A percentile compares a stretch with the other conserved stretches of the same genome.
These are phyloP conservation scores for Kazachstania sp. DNA, from an alignment of 1,139 yeast genomes.

Conservation along the genomic window DNA sequence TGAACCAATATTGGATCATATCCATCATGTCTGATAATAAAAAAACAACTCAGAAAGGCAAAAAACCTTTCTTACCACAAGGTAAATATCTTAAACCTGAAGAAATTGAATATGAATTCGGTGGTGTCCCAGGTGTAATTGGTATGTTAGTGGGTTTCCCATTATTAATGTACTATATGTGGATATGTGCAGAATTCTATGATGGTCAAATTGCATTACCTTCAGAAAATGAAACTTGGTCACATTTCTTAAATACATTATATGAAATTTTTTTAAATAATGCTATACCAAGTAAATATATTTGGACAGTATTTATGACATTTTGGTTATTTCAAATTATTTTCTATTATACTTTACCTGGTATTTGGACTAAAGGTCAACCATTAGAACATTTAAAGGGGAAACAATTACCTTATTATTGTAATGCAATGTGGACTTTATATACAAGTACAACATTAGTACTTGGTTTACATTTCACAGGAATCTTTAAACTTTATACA, in stretches of 20 bases:
- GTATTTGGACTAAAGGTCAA: slow-evolving; percentile 91
- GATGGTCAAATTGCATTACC: slow-evolving; percentile 70
- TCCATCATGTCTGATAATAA: slow-evolving; percentile 3
- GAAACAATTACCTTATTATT: slow-evolving; percentile 79
- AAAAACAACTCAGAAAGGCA: background rate
- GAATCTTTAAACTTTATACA: slow-evolving; percentile 62
- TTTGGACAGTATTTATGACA: slow-evolving; percentile 62
- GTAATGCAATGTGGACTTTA: slow-evolving; percentile 83
- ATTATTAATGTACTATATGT: slow-evolving; percentile 89
- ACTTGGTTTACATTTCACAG: slow-evolving; percentile 59
- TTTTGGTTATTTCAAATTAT: slow-evolving; percentile 64
- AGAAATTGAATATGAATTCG: slow-evolving; percentile 71
- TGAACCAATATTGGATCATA: no score
- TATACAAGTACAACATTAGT: slow-evolving; percentile 58
- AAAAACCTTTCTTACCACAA: slow-evolving; percentile 24
- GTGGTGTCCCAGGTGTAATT: slow-evolving; percentile 81
- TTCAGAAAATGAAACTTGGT: slow-evolving; percentile 47
- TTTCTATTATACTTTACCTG: slow-evolving; percentile 85
- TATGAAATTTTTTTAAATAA: slow-evolving; percentile 36
- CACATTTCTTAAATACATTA: slow-evolving; percentile 39
- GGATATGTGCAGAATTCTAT: slow-evolving; percentile 81
- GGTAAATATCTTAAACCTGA: slow-evolving; percentile 35
- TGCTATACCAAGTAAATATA: slow-evolving; percentile 61
- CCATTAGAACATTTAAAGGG: slow-evolving; percentile 75
- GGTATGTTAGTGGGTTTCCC: slow-evolving; percentile 97